phyloP scores from a whole-genome alignment of 2,329 filamentous ascomycete species.

The Alternaria arborescens region DNA sequence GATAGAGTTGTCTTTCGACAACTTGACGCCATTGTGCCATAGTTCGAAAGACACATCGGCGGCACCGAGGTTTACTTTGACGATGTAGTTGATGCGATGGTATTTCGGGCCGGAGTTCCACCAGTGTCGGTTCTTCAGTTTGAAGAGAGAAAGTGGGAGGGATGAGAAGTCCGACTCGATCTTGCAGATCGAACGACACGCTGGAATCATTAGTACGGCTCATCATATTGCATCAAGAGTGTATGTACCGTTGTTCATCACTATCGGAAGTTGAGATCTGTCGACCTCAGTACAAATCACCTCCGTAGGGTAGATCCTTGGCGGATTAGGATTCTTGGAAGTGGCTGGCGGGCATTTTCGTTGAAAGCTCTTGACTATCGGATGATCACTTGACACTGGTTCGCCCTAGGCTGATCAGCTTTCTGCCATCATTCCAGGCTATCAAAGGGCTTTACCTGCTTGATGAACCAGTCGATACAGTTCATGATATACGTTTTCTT shows the following conservation, averaged over 20 bases:
- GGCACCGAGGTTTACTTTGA: slow-evolving; percentile 30
- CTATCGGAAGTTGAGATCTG: slow-evolving; percentile 19
- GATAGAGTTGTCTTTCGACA: slow-evolving; percentile 31
- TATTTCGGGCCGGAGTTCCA: slow-evolving; percentile 32
- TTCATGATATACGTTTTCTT: slow-evolving; percentile 48
- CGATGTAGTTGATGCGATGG: slow-evolving; percentile 26
- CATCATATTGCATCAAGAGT: neutral
- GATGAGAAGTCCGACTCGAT: slow-evolving; percentile 30
- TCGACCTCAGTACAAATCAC: slow-evolving; percentile 30
- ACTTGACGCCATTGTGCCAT: slow-evolving; percentile 32
- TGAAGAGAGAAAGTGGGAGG: slow-evolving; percentile 25
- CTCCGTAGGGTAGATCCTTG: slow-evolving; percentile 34
- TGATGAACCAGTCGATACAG: slow-evolving; percentile 50
- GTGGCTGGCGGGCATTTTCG: slow-evolving; percentile 35
- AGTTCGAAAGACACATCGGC: slow-evolving; percentile 34
- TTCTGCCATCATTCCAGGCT: neutral
- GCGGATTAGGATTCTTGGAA: slow-evolving; percentile 16
- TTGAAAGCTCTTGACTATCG: slow-evolving; percentile 29
- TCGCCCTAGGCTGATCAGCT: slow-evolving; percentile 32
- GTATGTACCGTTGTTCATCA: slow-evolving; percentile 18
- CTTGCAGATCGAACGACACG: slow-evolving; percentile 28
- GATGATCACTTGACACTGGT: slow-evolving; percentile 28
- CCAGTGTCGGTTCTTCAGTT: slow-evolving; percentile 34
- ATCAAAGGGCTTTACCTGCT: slow-evolving; percentile 15
- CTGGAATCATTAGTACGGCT: slow-evolving; percentile 6